phyloP scores from a whole-genome alignment of 371 early-diverging fungal species.

The Rhizopus delemar region DNA sequence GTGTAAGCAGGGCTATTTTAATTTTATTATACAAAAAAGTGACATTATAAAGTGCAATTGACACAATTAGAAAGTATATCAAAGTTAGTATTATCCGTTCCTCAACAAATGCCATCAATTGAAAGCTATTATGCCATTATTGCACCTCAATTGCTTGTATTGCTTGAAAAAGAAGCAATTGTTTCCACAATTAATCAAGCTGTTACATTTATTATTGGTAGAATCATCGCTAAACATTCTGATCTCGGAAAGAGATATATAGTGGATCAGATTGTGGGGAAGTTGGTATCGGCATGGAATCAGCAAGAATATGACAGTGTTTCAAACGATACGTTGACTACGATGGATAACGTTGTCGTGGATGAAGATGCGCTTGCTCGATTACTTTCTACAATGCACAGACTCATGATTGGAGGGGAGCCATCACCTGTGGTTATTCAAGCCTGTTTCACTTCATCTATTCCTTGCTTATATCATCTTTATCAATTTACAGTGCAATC shows the following conservation, averaged over 20 bases:
- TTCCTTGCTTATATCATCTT: constrained; percentile 61
- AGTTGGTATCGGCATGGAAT: constrained; percentile 41
- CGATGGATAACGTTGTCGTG: constrained; percentile 40
- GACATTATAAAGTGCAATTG: constrained; percentile 44
- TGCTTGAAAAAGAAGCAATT: constrained; percentile 30
- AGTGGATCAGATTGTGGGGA: constrained; percentile 49
- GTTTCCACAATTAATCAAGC: constrained; percentile 38
- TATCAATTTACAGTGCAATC: constrained; percentile 59
- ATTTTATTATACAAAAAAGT: background rate
- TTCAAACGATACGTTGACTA: background rate
- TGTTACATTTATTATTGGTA: constrained; percentile 59
- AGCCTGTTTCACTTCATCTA: constrained; percentile 47
- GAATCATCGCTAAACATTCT: constrained; percentile 54
- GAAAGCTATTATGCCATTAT: constrained; percentile 64
- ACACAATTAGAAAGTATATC: constrained; percentile 65
- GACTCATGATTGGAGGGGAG: constrained; percentile 64
- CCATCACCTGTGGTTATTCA: constrained; percentile 64
- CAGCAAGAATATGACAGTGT: constrained; percentile 14
- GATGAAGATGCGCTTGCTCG: constrained; percentile 45
- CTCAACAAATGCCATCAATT: constrained; percentile 60
- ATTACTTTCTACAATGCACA: constrained; percentile 50
- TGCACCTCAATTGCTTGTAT: constrained; percentile 52
- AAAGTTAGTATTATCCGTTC: constrained; percentile 65
- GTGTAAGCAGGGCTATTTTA: constrained; percentile 18
- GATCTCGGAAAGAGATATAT: constrained; percentile 52